Percentiles rank a stretch among this genome's conserved stretches.
These are phyloP conservation scores for Saitozyma podzolica DNA, from an alignment of 768 basidiomycete genomes.

Conservation along the genomic window DNA sequence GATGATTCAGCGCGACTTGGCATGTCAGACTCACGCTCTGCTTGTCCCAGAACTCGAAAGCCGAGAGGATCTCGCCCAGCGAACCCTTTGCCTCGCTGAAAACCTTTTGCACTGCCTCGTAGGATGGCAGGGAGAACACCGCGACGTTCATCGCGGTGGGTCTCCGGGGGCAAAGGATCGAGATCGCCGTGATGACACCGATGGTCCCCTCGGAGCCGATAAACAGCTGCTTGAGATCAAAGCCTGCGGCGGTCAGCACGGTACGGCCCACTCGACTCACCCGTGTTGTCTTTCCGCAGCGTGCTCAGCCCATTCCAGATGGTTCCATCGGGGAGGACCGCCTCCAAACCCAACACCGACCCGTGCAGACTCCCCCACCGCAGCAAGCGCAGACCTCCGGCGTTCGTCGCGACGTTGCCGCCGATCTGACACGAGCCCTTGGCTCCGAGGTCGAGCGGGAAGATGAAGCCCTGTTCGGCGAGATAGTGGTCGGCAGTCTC, in stretches of 20 bases:
- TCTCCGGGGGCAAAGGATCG: conserved; percentile 86
- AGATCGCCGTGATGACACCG: conserved; percentile 90
- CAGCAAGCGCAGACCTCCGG: conserved; percentile 89
- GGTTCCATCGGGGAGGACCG: conserved; percentile 90
- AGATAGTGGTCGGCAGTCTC: conserved; percentile 84
- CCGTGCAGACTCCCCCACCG: conserved; percentile 95
- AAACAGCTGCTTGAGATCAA: conserved; percentile 97
- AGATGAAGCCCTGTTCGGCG: conserved; percentile 83
- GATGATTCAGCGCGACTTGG: neutral
- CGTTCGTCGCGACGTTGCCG: conserved; percentile 95
- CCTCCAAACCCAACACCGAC: conserved; percentile 89
- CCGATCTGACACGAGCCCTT: conserved; percentile 99
- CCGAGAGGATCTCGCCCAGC: conserved; percentile 91
- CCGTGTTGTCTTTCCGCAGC: conserved; percentile 95
- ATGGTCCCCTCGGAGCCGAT: conserved; percentile 97
- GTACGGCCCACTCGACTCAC: conserved; percentile 55
- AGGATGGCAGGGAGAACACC: conserved; percentile 82
- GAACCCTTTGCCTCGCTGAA: conserved; percentile 77
- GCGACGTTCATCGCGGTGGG: conserved; percentile 77
- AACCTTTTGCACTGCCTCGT: conserved; percentile 80
- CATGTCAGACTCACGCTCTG: conserved; percentile 53
- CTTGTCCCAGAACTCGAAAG: conserved; percentile 94
- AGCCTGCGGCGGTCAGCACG: conserved; percentile 60
- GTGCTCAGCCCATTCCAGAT: conserved; percentile 83
- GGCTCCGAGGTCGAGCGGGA: conserved; percentile 93